Conservation (phyloP, 169 alveolate genomes). For the Plasmodium gonderi region DNA sequence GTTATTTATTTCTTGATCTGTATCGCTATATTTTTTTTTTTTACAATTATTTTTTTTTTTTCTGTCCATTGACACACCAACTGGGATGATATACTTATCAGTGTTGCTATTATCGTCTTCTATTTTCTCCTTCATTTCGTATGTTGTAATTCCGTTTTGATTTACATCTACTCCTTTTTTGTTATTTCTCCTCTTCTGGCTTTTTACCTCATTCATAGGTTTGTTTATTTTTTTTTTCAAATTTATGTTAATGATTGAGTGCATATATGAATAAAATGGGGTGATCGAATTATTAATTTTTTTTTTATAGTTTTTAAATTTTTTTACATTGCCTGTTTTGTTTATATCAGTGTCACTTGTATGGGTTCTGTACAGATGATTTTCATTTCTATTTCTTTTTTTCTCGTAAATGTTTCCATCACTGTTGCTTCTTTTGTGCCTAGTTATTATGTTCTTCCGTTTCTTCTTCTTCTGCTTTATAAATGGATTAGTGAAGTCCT, state of each 20-base stretch:
- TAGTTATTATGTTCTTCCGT: not conserved
- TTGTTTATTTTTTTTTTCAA: constrained; percentile 11
- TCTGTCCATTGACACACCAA: not conserved
- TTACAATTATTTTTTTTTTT: not conserved
- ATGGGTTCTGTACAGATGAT: not conserved
- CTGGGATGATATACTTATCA: too few relatives aligned
- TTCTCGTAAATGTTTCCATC: constrained; percentile 64
- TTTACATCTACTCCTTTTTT: not conserved
- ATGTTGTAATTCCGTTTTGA: not conserved
- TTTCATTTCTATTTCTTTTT: not conserved
- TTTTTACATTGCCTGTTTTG: constrained; percentile 5
- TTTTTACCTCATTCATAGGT: constrained; percentile 7
- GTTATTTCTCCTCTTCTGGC: constrained; percentile 2
- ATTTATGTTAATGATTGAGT: constrained; percentile 15
- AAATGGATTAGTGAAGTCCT: not conserved
- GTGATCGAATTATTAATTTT: not conserved
- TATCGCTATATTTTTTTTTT: not conserved
- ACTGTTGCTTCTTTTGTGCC: constrained; percentile 28
- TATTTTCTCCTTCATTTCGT: constrained; percentile 12
- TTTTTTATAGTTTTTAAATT: not conserved
- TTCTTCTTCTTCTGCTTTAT: not conserved
- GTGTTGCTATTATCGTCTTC: not conserved
- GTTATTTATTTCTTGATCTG: not conserved
- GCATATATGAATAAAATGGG: constrained; percentile 35
- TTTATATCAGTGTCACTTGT: constrained; percentile 34